These are phyloP conservation scores for Ascochyta fabae DNA, from an alignment of 2,329 filamentous ascomycete genomes.

Conservation along the genomic window DNA sequence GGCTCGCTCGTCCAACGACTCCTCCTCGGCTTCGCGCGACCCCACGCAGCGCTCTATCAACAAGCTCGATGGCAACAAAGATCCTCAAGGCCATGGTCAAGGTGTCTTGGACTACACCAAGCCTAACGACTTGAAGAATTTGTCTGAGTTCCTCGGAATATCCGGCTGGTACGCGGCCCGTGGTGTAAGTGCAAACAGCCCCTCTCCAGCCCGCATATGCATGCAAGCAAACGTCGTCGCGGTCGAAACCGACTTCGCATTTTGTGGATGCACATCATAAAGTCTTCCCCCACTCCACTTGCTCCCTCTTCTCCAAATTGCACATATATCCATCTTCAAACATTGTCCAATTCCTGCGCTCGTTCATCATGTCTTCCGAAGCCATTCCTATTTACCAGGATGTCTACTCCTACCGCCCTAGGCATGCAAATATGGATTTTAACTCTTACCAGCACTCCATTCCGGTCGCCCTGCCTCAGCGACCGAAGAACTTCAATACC, in stretches of 20 bases:
- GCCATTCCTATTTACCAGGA: constrained; percentile 20
- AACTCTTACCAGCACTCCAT: constrained; percentile 32
- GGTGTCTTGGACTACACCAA: constrained; percentile 34
- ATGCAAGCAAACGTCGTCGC: constrained; percentile 13
- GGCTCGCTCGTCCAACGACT: constrained; percentile 35
- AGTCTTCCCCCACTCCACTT: not conserved
- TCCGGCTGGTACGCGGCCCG: constrained; percentile 45
- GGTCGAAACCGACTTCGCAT: not conserved
- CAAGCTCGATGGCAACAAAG: constrained; percentile 46
- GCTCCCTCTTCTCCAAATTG: not conserved
- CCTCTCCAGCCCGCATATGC: constrained; percentile 10
- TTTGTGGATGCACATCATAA: constrained; percentile 10
- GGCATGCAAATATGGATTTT: constrained; percentile 34
- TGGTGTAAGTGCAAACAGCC: constrained; percentile 45
- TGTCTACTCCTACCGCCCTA: constrained; percentile 15
- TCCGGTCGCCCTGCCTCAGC: constrained; percentile 39
- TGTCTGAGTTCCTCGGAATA: constrained; percentile 46
- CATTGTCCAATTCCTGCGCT: not conserved
- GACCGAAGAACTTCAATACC: constrained; percentile 47
- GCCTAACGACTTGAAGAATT: constrained; percentile 41
- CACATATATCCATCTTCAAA: not conserved
- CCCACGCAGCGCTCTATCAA: constrained; percentile 36
- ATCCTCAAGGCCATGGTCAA: constrained; percentile 23
- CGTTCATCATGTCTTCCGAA: constrained; percentile 16
- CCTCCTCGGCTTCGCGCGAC: constrained; percentile 33